Conservation (phyloP, 2,329 filamentous ascomycete genomes). For the Trichoderma guizhouense region DNA sequence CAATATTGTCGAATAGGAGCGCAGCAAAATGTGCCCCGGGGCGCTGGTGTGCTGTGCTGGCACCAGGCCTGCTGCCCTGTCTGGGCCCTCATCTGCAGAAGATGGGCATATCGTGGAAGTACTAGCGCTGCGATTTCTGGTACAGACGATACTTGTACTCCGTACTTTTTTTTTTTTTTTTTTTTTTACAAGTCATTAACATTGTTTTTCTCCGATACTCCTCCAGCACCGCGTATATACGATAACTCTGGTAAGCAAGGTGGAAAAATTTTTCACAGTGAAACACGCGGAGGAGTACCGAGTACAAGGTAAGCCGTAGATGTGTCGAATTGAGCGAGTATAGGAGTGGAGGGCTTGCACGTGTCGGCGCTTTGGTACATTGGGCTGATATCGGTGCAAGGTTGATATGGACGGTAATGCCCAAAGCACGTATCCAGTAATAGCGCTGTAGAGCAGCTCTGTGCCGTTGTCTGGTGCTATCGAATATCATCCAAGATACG, state of each 20-base stretch:
- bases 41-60: constrained; percentile 20
- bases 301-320: not conserved
- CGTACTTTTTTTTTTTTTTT: not conserved
- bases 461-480: not conserved
- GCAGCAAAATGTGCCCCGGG: constrained; percentile 12
- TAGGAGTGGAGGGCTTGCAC: not conserved
- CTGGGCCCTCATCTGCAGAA: constrained; percentile 3
- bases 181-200: not conserved
- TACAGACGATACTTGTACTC: not conserved
- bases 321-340: not conserved
- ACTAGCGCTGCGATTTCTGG: not conserved
- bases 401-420: not conserved
- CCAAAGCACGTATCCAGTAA: not conserved
- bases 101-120: not conserved
- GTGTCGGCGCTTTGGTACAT: not conserved
- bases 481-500: not conserved
- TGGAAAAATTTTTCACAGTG: not conserved
- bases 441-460: not conserved
- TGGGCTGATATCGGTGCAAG: not conserved
- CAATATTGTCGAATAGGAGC: constrained; percentile 20
- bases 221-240: not conserved
- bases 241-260: not conserved
- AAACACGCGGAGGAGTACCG: not conserved
- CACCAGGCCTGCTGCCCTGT: constrained; percentile 18
- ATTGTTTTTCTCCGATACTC: not conserved